Percentiles rank a stretch among this genome's conserved stretches.
Conservation (phyloP, 2,329 filamentous ascomycete species). For the Colletotrichum sp. region DNA sequence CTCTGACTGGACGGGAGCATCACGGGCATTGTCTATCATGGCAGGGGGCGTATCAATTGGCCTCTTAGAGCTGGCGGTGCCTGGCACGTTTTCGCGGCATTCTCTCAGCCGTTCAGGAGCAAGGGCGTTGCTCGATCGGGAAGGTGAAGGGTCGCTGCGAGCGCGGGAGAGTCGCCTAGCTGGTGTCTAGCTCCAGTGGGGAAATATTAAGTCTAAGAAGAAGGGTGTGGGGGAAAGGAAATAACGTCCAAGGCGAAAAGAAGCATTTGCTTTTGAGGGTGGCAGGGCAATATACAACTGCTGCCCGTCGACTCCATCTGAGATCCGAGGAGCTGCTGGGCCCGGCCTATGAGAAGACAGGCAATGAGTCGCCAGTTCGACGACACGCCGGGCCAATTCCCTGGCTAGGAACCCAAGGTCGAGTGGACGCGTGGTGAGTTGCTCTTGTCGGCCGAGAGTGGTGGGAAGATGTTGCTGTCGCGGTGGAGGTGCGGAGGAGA, state of each 20-base stretch:
- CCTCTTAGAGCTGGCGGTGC: constrained; percentile 22
- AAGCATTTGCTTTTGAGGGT: background rate
- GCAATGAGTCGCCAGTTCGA: background rate
- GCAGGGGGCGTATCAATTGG: constrained; percentile 23
- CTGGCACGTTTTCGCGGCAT: constrained; percentile 22
- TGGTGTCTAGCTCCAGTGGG: constrained; percentile 10
- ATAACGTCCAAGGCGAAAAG: background rate
- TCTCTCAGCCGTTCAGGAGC: background rate
- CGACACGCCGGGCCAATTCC: background rate
- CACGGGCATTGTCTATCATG: background rate
- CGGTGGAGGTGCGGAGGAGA: constrained; percentile 1
- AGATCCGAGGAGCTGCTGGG: background rate
- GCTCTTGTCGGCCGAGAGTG: constrained; percentile 3
- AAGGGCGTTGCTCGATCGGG: constrained; percentile 4
- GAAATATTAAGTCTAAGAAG: background rate
- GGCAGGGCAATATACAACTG: background rate
- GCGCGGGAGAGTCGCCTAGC: constrained; percentile 14
- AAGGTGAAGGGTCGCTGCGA: constrained; percentile 12
- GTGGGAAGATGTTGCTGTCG: background rate
- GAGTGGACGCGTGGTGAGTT: constrained; percentile 5
- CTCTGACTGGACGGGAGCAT: constrained; percentile 10
- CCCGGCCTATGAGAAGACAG: background rate
- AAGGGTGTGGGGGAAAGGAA: background rate
- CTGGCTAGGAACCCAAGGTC: background rate
- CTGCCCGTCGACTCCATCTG: background rate